These are phyloP conservation scores for Salix udensis DNA, from an alignment of 345 rosid species.

Conservation along the genomic window DNA sequence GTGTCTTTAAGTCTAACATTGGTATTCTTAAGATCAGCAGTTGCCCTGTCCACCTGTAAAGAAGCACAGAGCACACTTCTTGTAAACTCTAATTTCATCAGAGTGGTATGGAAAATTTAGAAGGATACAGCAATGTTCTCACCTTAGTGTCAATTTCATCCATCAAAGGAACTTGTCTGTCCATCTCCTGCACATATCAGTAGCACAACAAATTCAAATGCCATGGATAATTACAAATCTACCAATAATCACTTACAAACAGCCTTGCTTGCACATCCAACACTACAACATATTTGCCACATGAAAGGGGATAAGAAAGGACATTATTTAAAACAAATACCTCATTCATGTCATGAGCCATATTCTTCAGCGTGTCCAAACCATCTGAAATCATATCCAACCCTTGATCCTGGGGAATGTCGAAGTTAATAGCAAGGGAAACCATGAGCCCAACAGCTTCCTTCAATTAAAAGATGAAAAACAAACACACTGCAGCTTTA, in stretches of 20 bases:
- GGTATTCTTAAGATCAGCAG: constrained; percentile 91
- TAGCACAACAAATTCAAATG: constrained; percentile 14
- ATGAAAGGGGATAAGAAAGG: neutral
- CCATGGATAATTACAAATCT: constrained; percentile 4
- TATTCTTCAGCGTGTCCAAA: constrained; percentile 86
- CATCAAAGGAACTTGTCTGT: constrained; percentile 95
- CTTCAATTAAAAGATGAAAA: constrained; percentile 4
- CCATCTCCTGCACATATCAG: constrained; percentile 66
- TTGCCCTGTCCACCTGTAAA: constrained; percentile 83
- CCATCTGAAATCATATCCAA: constrained; percentile 91
- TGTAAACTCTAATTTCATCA: constrained; percentile 9
- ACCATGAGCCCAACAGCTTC: neutral
- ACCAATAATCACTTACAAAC: constrained; percentile 10
- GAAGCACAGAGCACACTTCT: constrained; percentile 5
- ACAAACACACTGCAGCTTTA: constrained; percentile 4
- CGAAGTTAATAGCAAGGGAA: constrained; percentile 4
- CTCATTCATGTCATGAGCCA: constrained; percentile 99
- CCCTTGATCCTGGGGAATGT: constrained; percentile 78
- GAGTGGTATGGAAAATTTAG: neutral
- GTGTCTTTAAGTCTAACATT: constrained; percentile 94
- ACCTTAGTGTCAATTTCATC: constrained; percentile 98
- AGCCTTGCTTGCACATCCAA: neutral
- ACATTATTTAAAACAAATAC: constrained; percentile 23
- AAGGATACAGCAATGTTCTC: constrained; percentile 11
- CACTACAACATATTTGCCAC: neutral